Base-by-base conservation (phyloP, 768 basidiomycete species). In the Ephemerocybe angulata region DNA sequence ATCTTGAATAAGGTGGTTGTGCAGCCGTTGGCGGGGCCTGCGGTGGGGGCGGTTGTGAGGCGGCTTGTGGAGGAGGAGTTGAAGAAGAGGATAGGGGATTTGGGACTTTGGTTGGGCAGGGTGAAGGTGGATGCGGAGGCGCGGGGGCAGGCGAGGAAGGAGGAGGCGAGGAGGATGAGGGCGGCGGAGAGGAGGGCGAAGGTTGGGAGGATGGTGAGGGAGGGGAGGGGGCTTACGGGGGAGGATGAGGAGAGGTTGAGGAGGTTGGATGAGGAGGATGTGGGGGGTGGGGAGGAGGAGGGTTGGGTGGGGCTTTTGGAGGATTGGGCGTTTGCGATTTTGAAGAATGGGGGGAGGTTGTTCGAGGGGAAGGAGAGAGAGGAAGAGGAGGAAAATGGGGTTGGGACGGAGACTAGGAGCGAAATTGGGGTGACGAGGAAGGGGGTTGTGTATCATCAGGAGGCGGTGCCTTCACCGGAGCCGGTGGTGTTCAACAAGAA, bases 1-100 rank as follows among this genome's bases (percentile, higher is more conserved):
- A 66, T 75, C 33, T 49, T 75, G 21, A 75, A 75, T 58, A 75
- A 70, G 24, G 42, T 69, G 8, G 42, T 73, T 5, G 55, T 75
- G 19, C 69, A 75, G 52, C 72, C 70, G 0, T 64, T 75, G 19
- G 68, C 70, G 0, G 69, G 68, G 4, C 69, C 73, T 0, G 35
- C 67, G 1, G 65, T 74, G 10, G 59, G 63, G 3, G 54, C 62
- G 10, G 44, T 72, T 31, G 57, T 70, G 40, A 60, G 65, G 52
- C 52, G 50, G 4, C 56, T 62, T 5, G 19, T 73, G 35, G 68
- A 72, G 48, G 64, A 66, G 43, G 66, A 65, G 50, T 56, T 72
- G 17, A 63, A 59, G 38, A 52, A 54, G 0, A 54, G 35, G 24
- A 51, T 76, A 22, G 67, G 66, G 31, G 60, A 56, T 47, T 50